Evolutionary conservation across 108 stramenopile species (phyloP).

Genomic region (Discostella pseudostelligera): DNA sequence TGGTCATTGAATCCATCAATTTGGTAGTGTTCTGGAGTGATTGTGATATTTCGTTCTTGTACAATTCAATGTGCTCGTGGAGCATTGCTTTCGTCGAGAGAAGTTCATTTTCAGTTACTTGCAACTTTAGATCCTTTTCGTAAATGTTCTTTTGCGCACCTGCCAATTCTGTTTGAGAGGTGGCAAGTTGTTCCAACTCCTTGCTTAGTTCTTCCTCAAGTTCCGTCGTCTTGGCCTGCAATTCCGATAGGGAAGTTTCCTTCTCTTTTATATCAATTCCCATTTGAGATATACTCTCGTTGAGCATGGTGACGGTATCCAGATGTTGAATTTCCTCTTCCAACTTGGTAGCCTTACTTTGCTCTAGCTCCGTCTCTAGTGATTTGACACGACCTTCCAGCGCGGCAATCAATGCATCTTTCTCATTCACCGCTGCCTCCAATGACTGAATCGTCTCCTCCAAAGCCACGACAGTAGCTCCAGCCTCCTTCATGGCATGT

Average conservation of each 20-base stretch:
- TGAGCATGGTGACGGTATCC: neutral
- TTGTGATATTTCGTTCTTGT: constrained; percentile 13
- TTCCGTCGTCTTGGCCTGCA: neutral
- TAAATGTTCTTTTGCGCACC: constrained; percentile 9
- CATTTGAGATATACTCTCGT: constrained; percentile 9
- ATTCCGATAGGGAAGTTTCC: neutral
- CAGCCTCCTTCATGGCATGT: constrained; percentile 19
- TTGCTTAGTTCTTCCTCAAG: constrained; percentile 10
- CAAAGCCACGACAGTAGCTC: constrained; percentile 22
- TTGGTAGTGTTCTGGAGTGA: constrained; percentile 20
- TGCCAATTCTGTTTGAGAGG: constrained; percentile 11
- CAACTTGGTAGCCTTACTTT: neutral
- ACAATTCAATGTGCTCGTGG: constrained; percentile 24
- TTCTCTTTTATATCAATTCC: constrained; percentile 9
- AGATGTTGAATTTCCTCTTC: constrained; percentile 16
- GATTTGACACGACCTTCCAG: constrained; percentile 14
- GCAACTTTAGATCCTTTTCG: constrained; percentile 18
- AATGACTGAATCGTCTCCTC: constrained; percentile 25
- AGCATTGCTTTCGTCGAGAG: constrained; percentile 15
- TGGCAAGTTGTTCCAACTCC: constrained; percentile 3
- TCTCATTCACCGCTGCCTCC: constrained; percentile 21
- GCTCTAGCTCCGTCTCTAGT: constrained; percentile 17
- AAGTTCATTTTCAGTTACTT: neutral
- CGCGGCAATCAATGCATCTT: constrained; percentile 20
- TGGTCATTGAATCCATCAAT: constrained; percentile 24